Conservation (phyloP, 208 protist species). For the Trichomonas vaginalis region DNA sequence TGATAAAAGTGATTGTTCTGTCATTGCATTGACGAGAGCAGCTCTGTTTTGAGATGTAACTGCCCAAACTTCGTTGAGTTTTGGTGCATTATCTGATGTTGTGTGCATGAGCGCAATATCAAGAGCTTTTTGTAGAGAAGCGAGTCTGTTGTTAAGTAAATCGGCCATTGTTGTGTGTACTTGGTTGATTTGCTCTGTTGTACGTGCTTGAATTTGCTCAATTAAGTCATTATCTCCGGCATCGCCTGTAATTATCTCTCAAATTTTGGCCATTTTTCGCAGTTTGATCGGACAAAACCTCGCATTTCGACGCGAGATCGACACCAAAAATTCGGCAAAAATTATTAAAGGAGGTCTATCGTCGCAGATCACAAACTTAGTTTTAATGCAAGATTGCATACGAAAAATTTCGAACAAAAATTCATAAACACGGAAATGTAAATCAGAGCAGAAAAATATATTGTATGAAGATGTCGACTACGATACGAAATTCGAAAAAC, state of each 20-base stretch:
- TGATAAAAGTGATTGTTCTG: not conserved
- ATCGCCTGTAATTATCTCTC: not conserved
- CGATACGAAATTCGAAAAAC: too few relatives aligned
- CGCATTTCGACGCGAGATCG: too few relatives aligned
- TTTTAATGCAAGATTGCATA: too few relatives aligned
- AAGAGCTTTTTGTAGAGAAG: not conserved
- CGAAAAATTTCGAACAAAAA: too few relatives aligned
- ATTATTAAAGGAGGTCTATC: too few relatives aligned
- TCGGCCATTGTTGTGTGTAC: not conserved
- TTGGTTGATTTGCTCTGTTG: not conserved
- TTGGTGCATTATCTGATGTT: not conserved
- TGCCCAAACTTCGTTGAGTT: not conserved
- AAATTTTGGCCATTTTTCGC: too few relatives aligned
- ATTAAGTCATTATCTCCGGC: not conserved
- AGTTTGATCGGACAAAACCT: too few relatives aligned
- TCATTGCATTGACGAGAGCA: not conserved
- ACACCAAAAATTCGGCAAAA: too few relatives aligned
- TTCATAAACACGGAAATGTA: too few relatives aligned
- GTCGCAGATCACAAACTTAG: too few relatives aligned
- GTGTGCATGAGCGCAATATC: not conserved
- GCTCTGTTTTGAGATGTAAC: not conserved
- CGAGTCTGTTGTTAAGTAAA: not conserved
- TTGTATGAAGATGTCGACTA: too few relatives aligned
- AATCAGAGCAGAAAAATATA: too few relatives aligned
- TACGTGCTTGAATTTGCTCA: not conserved